Percentiles rank a stretch among this genome's conserved stretches.
Conservation (phyloP, 2,329 filamentous ascomycete species). For the Curvularia sp. region DNA sequence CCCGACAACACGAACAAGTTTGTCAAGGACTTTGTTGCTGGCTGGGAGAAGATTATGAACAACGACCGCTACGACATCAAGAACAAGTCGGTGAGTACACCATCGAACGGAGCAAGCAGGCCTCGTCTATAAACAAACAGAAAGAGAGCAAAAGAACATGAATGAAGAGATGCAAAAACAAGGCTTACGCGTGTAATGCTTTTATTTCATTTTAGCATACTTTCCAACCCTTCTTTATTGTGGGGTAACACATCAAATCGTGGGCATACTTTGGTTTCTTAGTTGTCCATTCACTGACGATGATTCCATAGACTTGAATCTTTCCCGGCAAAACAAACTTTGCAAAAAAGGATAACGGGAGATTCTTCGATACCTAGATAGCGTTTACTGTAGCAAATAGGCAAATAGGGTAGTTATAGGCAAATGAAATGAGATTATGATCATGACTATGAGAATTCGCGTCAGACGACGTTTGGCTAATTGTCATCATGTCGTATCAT, state of each 20-base stretch:
- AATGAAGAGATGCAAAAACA: neutral
- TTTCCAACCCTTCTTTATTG: neutral
- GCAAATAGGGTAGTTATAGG: neutral
- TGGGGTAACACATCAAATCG: neutral
- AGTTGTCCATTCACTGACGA: conserved; percentile 19
- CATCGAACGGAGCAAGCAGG: conserved; percentile 34
- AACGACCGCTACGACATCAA: conserved; percentile 70
- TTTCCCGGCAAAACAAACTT: neutral
- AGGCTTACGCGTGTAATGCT: neutral
- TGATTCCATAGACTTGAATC: conserved; percentile 17
- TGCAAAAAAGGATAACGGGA: neutral
- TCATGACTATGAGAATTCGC: neutral
- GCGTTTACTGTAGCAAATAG: conserved; percentile 4
- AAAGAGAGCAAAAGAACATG: neutral
- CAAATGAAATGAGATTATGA: conserved; percentile 4
- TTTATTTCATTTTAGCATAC: neutral
- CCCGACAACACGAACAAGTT: conserved; percentile 69
- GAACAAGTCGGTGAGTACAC: conserved; percentile 44
- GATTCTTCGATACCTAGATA: conserved; percentile 17
- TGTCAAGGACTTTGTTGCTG: conserved; percentile 72
- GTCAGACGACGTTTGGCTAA: neutral
- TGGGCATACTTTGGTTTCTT: conserved; percentile 10
- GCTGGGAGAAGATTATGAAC: conserved; percentile 79
- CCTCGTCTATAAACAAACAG: conserved; percentile 30
- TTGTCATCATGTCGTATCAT: neutral